Base-by-base conservation (phyloP, 2,329 filamentous ascomycete species). In the Thielaviopsis musarum region DNA sequence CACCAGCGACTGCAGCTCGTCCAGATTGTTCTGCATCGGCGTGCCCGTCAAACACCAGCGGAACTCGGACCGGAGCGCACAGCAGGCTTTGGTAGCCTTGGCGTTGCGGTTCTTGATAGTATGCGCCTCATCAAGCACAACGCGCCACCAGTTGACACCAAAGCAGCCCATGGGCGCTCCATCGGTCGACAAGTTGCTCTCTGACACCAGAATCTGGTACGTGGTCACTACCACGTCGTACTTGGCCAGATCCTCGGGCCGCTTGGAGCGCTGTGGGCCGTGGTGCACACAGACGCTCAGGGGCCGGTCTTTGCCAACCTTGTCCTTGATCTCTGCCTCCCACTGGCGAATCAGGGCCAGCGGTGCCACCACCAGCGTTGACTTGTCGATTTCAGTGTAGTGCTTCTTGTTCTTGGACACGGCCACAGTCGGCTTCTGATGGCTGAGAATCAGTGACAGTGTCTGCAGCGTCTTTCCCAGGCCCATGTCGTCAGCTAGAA, bases 61-160 rank as follows among this genome's bases (percentile, higher is more conserved):
- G 67, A 95, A 97, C 69, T 93, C 86, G 21, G 88, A 84, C 30
- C 85, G 77, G 34, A 98, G 73, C 1, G 88, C 88, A 68, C 85
- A 98, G 64, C 88, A 93, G 1, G 93, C 91, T 69, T 95, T 90
- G 1, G 91, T 95, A 49, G 88, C 85, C 72, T 98, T 98, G 22
- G 93, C 90, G 65, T 94, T 95, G 63, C 91, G 85, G 68, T 98
- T 98, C 74, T 98, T 98, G 78, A 98, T 96, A 1, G 88, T 95
- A 70, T 98, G 93, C 1, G 93, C 93, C 73, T 98, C 93, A 64
- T 98, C 93, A 1, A 98, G 78, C 64, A 98, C 91, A 62, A 96
- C 81, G 57, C 93, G 86, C 74, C 93, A 97, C 93, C 93, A 98
- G 66, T 91, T 83, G 5, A 96, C 75, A 12, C 88, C 90, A 67